Evolutionary conservation across 768 basidiomycete species (phyloP).

Genomic region (Leccinellum rugosiceps): DNA sequence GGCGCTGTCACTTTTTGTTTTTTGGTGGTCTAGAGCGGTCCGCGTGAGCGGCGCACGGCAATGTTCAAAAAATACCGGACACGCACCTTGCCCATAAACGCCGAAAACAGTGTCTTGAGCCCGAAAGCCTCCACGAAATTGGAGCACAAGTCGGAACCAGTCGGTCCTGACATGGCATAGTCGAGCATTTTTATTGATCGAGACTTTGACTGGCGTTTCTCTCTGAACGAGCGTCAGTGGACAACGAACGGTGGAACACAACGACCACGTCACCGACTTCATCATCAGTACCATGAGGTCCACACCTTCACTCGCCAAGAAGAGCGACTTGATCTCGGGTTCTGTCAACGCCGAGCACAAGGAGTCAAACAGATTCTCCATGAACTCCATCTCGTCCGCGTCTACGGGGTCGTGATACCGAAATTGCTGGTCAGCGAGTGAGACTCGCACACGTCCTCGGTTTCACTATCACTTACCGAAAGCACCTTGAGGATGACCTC

Average conservation of each 20-base stretch:
- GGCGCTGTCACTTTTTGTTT: constrained; percentile 59
- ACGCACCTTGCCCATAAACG: constrained; percentile 92
- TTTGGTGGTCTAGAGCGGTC: constrained; percentile 43
- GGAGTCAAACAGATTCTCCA: constrained; percentile 94
- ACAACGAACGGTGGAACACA: not conserved
- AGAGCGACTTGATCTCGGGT: constrained; percentile 71
- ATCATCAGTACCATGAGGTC: constrained; percentile 99
- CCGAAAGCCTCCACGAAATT: constrained; percentile 86
- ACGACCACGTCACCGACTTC: constrained; percentile 57
- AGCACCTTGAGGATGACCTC: constrained; percentile 73
- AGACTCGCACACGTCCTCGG: constrained; percentile 7
- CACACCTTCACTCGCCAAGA: constrained; percentile 88
- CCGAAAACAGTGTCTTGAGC: constrained; percentile 84
- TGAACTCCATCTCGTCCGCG: constrained; percentile 91
- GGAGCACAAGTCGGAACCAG: constrained; percentile 69
- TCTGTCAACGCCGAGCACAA: constrained; percentile 86
- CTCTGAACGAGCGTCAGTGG: constrained; percentile 43
- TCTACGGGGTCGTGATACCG: constrained; percentile 80
- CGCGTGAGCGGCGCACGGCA: constrained; percentile 9
- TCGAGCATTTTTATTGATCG: constrained; percentile 89
- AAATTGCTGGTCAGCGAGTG: constrained; percentile 60
- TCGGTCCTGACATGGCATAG: constrained; percentile 79
- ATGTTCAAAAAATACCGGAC: not conserved
- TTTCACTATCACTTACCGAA: constrained; percentile 56
- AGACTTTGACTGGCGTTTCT: constrained; percentile 76